Base-by-base conservation (phyloP, 768 basidiomycete species). In the Glaciozyma antarctica region DNA sequence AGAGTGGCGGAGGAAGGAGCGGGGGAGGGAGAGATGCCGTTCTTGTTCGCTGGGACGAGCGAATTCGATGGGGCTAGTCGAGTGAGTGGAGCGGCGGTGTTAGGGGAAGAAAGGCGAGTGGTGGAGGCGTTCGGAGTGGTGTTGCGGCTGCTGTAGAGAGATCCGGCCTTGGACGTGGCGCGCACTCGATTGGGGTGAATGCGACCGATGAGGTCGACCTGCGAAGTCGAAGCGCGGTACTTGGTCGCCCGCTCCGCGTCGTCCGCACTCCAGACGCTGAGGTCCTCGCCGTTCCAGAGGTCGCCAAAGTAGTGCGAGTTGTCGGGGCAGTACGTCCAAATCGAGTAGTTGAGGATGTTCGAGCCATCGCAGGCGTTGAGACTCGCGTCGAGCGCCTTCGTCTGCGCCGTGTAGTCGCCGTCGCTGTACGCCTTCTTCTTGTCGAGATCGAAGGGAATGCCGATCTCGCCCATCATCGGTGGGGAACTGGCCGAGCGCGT, bases 381-480 rank as follows among this genome's bases (percentile, higher is more conserved):
- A 34, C 74, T 77, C n/a, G 76, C 77, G 67, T 80, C 79, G 65
- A 78, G 72, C 19, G 76, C 76, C 10, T 72, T 71, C 22, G 66
- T 61, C 54, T 77, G 76, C 28, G 66, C 43, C 45, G 81, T 77
- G 75, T 86, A 95, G 76, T 95, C 86, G 26, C 90, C 88, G 66
- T 82, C 81, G 80, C 85, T 64, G 77, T 99, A 99, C 19, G 89
- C 81, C 54, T 82, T 80, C 76, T 89, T 90, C 61, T 78, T 78
- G 74, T 99, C 94, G 87, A 99, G 86, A 75, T 99, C 93, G 74
- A 86, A 90, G 3, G 94, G 94, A 2, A 85, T 88, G 19, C 94
- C 94, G 58, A 97, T 94, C 79, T 99, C 94, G 16, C 94, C 93
- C 44, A 99, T 88, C 69, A 98, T 80, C 0, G n/a, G 88, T 93